Evolutionary conservation across 345 rosid species (phyloP), one percentile per base, ranked within the genome.

Genomic region (Bretschneidera sinensis): DNA sequence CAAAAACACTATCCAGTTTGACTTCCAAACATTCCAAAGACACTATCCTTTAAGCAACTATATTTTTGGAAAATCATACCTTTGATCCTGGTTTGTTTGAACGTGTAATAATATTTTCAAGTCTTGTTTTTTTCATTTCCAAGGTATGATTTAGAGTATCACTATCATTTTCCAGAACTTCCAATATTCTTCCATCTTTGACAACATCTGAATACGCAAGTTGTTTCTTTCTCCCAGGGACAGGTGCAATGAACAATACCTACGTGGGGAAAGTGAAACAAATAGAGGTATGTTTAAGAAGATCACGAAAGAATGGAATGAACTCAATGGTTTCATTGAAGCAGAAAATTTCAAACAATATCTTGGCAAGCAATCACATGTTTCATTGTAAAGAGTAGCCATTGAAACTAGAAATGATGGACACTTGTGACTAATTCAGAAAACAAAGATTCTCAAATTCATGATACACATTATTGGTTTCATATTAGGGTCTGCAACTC

Each of bases 161-260:
- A 60, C 39, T 19, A 66, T 71, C 76, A 11, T 68, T 61, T 65
- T 64, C 68, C 33, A 35, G 34, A 66, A 52, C 62, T 60, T 74
- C 69, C 55, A 64, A 70, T 63, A 59, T 61, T 68, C 61, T 60
- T 56, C 71, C 74, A 59, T 63, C 67, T 68, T 71, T 57, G 62
- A 74, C 65, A 55, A 66, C 62, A 60, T 61, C 71, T 62, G 87
- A 53, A 74, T 62, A 70, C 39, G 79, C 65, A 63, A 81, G 68
- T 59, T 75, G 77, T 6, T 79, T 80, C 55, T 57, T 83, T 50
- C 64, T 76, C 68, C 83, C 81, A 54, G 76, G 81, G 69, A 94
- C 72, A 69, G 99, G 90, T 59, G 88, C 88, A 47, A 94, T 79
- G 67, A 94, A 84, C 78, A 94, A 79, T 59, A 80, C 64, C 94